phyloP scores from a whole-genome alignment of 2,329 filamentous ascomycete species.

The Cordyceps sp. region DNA sequence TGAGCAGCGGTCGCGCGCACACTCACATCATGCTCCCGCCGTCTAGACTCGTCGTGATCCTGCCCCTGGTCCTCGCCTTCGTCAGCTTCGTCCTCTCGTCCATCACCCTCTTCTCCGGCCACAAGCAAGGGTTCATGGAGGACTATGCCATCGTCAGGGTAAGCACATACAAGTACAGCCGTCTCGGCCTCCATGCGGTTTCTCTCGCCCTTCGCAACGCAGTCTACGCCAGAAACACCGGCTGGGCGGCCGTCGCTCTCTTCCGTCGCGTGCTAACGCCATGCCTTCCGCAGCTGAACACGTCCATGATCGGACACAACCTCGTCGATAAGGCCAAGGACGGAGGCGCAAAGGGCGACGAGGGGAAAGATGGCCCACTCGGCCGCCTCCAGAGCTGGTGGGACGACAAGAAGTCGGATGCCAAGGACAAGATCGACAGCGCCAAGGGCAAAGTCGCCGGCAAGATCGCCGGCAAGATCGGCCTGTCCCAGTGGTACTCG shows the following conservation, averaged over 20 bases:
- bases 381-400: constrained; percentile 13
- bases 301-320: constrained; percentile 20
- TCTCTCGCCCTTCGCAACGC: neutral
- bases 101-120: constrained; percentile 22
- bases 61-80: constrained; percentile 20
- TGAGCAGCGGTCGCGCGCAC: too few relatives aligned
- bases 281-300: constrained; percentile 15
- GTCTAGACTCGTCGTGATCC: constrained; percentile 12
- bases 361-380: constrained; percentile 10
- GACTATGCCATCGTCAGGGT: constrained; percentile 24
- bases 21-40: too few relatives aligned
- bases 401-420: constrained; percentile 15
- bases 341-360: too few relatives aligned
- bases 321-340: constrained; percentile 12
- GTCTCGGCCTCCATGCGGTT: too few relatives aligned
- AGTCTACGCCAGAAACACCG: too few relatives aligned
- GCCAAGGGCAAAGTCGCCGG: constrained; percentile 22
- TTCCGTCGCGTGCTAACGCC: neutral
- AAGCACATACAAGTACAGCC: constrained; percentile 6
- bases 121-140: constrained; percentile 24
- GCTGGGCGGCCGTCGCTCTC: too few relatives aligned
- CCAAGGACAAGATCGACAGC: constrained; percentile 21
- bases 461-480: constrained; percentile 22
- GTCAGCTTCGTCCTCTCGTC: constrained; percentile 21
- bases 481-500: constrained; percentile 34